phyloP scores from a whole-genome alignment of 1,139 yeast species.

The Suhomyces chickasaworum region DNA sequence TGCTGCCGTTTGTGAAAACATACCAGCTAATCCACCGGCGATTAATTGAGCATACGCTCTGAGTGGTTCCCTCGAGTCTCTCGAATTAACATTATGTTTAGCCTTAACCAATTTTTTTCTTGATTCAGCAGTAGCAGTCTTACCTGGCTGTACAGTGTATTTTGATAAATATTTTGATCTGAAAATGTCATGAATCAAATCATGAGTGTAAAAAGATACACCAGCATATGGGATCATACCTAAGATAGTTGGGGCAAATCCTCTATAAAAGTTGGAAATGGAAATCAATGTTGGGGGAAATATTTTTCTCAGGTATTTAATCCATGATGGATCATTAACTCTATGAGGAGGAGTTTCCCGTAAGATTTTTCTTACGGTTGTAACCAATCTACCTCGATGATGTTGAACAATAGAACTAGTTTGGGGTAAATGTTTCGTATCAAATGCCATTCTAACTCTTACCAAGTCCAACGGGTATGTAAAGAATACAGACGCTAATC shows the following conservation, averaged over 20 bases:
- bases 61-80: conserved; percentile 65
- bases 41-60: conserved; percentile 87
- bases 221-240: conserved; percentile 99
- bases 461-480: conserved; percentile 92
- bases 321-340: conserved; percentile 41
- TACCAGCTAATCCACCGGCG: conserved; percentile 96
- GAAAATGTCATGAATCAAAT: conserved; percentile 81
- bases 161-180: conserved; percentile 56
- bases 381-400: conserved; percentile 53
- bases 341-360: conserved; percentile 58
- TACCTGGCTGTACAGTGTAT: conserved; percentile 51
- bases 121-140: conserved; percentile 10
- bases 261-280: conserved; percentile 81
- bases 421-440: conserved; percentile 46
- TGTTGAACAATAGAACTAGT: conserved; percentile 19
- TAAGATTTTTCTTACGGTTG: conserved; percentile 59
- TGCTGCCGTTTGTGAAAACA: conserved; percentile 94
- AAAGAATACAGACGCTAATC: conserved; percentile 80
- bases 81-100: conserved; percentile 34
- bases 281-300: conserved; percentile 42
- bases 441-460: conserved; percentile 89
- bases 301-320: conserved; percentile 34
- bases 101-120: conserved; percentile 21
- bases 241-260: conserved; percentile 88
- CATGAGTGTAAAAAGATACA: conserved; percentile 93